phyloP scores from a whole-genome alignment of 345 rosid species.

The Triadica sebifera region DNA sequence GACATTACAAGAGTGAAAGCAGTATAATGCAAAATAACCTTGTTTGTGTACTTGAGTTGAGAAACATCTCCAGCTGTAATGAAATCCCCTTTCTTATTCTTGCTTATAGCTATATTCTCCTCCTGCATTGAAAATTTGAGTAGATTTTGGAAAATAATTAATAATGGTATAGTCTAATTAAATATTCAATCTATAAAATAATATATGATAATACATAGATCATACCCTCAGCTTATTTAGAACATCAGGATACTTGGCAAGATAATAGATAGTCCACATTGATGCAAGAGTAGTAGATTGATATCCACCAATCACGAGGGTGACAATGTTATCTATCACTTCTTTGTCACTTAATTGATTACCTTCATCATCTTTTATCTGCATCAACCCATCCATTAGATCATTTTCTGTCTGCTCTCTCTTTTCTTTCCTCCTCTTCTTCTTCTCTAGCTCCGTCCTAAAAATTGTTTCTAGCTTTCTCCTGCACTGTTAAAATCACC shows the following conservation, averaged over 20 bases:
- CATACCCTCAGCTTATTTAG: slow-evolving; percentile 30
- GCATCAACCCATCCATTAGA: slow-evolving; percentile 42
- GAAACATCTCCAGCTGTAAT: slow-evolving; percentile 39
- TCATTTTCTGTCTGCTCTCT: slow-evolving; percentile 17
- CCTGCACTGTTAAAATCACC: slow-evolving; percentile 19
- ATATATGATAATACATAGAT: too few species aligned
- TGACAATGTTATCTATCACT: slow-evolving; percentile 38
- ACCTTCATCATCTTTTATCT: slow-evolving; percentile 38
- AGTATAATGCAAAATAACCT: slow-evolving; percentile 11
- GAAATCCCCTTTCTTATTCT: slow-evolving; percentile 32
- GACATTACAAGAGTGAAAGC: too few species aligned
- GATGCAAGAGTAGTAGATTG: slow-evolving; percentile 31
- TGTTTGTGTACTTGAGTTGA: slow-evolving; percentile 33
- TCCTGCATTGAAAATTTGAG: slow-evolving; percentile 19
- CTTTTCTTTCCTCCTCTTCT: slow-evolving; percentile 30
- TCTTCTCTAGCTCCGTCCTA: slow-evolving; percentile 27
- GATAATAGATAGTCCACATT: slow-evolving; percentile 43
- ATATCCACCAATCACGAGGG: slow-evolving; percentile 36
- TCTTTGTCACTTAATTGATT: slow-evolving; percentile 36
- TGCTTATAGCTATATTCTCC: slow-evolving; percentile 32
- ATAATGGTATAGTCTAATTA: too few species aligned
- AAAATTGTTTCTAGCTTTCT: slow-evolving; percentile 28
- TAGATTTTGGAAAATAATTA: neutral
- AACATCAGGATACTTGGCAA: slow-evolving; percentile 35
- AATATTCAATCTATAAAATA: too few species aligned